A percentile compares a stretch with the other conserved stretches of the same genome.
Conservation (phyloP, 768 basidiomycete species). For the Kondoa subrosea region DNA sequence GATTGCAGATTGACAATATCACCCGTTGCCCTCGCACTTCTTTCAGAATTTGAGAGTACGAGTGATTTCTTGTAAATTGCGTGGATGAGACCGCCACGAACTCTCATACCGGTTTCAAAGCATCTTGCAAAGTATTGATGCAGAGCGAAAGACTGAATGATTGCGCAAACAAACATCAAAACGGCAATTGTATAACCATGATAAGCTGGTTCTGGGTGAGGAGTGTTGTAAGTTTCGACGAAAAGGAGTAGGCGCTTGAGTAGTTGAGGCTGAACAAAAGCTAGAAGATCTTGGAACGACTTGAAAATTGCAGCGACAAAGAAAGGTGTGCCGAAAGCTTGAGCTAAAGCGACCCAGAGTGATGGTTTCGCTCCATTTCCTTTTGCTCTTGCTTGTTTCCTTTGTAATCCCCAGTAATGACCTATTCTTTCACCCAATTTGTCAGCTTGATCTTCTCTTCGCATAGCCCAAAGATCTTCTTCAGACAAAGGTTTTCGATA, state of each 20-base stretch:
- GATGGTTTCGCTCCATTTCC: constrained; percentile 35
- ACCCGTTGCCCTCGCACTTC: constrained; percentile 55
- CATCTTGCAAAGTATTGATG: constrained; percentile 29
- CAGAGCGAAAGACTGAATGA: constrained; percentile 51
- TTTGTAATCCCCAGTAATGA: constrained; percentile 13
- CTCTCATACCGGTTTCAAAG: constrained; percentile 54
- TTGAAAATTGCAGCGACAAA: constrained; percentile 32
- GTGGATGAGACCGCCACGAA: constrained; percentile 71
- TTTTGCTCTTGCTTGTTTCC: constrained; percentile 10
- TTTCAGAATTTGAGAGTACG: constrained; percentile 68
- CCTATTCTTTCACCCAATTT: neutral
- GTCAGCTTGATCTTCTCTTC: constrained; percentile 30
- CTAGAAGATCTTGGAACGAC: constrained; percentile 51
- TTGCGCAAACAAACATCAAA: constrained; percentile 62
- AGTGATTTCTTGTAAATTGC: constrained; percentile 74
- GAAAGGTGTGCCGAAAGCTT: constrained; percentile 66
- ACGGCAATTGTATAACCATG: constrained; percentile 61
- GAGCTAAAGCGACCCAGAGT: constrained; percentile 55
- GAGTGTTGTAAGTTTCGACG: constrained; percentile 55
- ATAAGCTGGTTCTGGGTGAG: constrained; percentile 35
- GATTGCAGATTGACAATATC: constrained; percentile 92
- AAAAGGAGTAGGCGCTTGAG: constrained; percentile 62
- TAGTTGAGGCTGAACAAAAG: constrained; percentile 74
- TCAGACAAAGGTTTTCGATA: constrained; percentile 51
- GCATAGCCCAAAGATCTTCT: constrained; percentile 62